Conservation (phyloP, 768 basidiomycete species). For the Xerocomellus amylosporus region DNA sequence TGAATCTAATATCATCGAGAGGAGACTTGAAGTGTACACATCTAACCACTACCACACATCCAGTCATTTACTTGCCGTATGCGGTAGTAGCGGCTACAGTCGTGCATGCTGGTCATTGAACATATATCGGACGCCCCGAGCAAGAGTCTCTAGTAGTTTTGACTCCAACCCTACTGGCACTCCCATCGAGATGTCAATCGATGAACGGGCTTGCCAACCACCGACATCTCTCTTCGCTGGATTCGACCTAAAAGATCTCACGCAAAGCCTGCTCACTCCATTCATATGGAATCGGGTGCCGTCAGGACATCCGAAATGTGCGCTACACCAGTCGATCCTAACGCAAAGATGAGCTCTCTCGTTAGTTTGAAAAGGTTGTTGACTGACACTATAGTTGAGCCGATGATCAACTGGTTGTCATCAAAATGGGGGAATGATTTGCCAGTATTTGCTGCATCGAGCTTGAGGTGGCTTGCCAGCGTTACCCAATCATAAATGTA, state of each 20-base stretch:
- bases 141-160: conserved; percentile 10
- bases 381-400: conserved; percentile 16
- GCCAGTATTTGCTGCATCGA: conserved; percentile 10
- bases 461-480: conserved; percentile 11
- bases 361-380: too few relatives aligned
- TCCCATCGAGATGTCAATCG: conserved; percentile 19
- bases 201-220: conserved; percentile 3
- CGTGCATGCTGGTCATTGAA: background rate
- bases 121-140: conserved; percentile 4
- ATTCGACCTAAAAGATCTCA: conserved; percentile 16
- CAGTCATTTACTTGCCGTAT: too few relatives aligned
- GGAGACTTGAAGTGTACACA: too few relatives aligned
- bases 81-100: too few relatives aligned
- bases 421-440: conserved; percentile 3
- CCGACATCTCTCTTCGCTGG: conserved; percentile 14
- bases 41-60: too few relatives aligned
- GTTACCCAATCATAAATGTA: conserved; percentile 13
- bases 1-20: too few relatives aligned
- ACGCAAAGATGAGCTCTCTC: background rate
- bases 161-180: conserved; percentile 15
- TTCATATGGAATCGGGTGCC: conserved; percentile 9
- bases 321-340: conserved; percentile 16
- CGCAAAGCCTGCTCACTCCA: conserved; percentile 1
- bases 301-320: conserved; percentile 16
- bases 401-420: conserved; percentile 10